Evolutionary conservation across 306 rosid genomes (phyloP).

Genomic region (Dalbergia oliveri): DNA sequence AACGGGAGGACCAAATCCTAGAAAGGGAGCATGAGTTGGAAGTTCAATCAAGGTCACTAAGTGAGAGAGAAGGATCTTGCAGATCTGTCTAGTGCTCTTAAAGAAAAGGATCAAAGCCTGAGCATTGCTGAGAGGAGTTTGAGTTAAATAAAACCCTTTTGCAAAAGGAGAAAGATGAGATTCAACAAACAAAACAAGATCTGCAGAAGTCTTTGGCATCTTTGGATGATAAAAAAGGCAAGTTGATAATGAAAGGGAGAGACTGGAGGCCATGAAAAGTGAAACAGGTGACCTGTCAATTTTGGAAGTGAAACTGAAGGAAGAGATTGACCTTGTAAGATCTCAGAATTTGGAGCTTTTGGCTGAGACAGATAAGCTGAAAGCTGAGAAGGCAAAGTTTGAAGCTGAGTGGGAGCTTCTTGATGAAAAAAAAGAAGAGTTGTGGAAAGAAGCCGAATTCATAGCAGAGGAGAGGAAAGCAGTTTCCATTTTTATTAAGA

Average conservation of each 20-base stretch:
- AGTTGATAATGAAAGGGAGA: slow-evolving; percentile 72
- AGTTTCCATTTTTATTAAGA: slow-evolving; percentile 72
- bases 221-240: slow-evolving; percentile 67
- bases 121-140: slow-evolving; percentile 65
- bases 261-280: slow-evolving; percentile 71
- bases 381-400: slow-evolving; percentile 88
- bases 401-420: slow-evolving; percentile 96
- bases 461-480: slow-evolving; percentile 75
- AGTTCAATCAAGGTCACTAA: slow-evolving; percentile 65
- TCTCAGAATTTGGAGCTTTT: slow-evolving; percentile 78
- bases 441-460: slow-evolving; percentile 68
- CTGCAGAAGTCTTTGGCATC: slow-evolving; percentile 67
- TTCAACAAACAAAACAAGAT: slow-evolving; percentile 67
- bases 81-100: slow-evolving; percentile 62
- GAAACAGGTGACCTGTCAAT: slow-evolving; percentile 83
- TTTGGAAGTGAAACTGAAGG: slow-evolving; percentile 85
- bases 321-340: slow-evolving; percentile 89
- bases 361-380: slow-evolving; percentile 77
- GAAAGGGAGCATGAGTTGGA: slow-evolving; percentile 87
- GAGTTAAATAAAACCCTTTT: slow-evolving; percentile 66
- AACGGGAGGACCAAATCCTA: slow-evolving; percentile 66
- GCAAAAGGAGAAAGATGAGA: slow-evolving; percentile 75
- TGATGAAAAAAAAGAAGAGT: slow-evolving; percentile 88
- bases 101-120: slow-evolving; percentile 70
- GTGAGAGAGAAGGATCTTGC: slow-evolving; percentile 78